These are phyloP conservation scores for Phytophthora tentaculata DNA, from an alignment of 352 stramenopile species.

Conservation along the genomic window DNA sequence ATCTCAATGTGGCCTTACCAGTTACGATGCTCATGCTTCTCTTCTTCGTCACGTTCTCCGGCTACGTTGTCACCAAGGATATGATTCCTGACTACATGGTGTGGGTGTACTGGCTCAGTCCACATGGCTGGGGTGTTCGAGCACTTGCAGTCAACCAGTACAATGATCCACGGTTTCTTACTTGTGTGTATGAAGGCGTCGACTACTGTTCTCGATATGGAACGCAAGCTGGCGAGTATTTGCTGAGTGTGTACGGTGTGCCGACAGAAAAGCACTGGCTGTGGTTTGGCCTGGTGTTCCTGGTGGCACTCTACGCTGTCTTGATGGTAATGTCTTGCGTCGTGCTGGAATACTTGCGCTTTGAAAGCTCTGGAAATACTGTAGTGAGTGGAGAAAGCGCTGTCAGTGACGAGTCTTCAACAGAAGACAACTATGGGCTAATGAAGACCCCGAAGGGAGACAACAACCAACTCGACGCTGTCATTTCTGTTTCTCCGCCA, in stretches of 20 bases:
- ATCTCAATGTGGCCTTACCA: neutral
- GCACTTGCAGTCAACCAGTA: constrained; percentile 42
- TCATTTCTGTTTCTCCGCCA: neutral
- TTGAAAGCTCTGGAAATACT: neutral
- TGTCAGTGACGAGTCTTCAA: neutral
- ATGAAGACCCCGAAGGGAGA: neutral
- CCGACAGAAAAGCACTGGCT: neutral
- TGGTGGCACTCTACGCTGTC: neutral
- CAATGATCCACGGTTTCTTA: neutral
- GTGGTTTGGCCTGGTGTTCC: neutral
- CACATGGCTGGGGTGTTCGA: constrained; percentile 41
- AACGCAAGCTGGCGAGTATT: neutral
- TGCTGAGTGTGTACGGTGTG: neutral
- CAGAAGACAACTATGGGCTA: neutral
- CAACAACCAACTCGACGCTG: neutral
- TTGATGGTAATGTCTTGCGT: neutral
- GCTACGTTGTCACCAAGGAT: constrained; percentile 20
- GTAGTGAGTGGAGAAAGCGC: neutral
- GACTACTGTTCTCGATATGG: neutral
- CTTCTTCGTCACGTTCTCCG: neutral
- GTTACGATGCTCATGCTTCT: constrained; percentile 1
- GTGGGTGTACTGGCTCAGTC: constrained; percentile 59
- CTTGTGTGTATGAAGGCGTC: neutral
- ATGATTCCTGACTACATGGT: constrained; percentile 39
- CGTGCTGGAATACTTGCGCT: neutral